Percentiles rank a stretch among this genome's conserved stretches.
Conservation (phyloP, 148 eudicot genomes). For the Amaranthus hypochondriacus region DNA sequence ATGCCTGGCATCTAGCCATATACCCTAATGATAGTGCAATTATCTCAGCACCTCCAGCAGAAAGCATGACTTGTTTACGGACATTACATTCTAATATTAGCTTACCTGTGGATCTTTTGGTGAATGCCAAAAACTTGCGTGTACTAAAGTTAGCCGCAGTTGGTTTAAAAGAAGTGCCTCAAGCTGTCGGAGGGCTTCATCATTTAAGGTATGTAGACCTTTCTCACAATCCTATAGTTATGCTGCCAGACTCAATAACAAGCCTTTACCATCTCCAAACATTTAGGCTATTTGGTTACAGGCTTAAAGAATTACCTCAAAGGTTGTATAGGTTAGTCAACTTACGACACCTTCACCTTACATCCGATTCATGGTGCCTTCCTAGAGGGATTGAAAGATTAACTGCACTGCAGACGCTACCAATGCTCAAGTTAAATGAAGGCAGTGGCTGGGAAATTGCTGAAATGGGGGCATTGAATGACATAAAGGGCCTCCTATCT, state of each 20-base stretch:
- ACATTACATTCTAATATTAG: constrained; percentile 14
- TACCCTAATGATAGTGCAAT: background rate
- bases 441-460: constrained; percentile 15
- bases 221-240: constrained; percentile 12
- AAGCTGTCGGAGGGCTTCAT: background rate
- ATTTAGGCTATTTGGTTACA: constrained; percentile 5
- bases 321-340: constrained; percentile 16
- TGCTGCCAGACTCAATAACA: constrained; percentile 20
- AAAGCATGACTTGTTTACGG: constrained; percentile 1
- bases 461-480: constrained; percentile 17
- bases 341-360: constrained; percentile 18
- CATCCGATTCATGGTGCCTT: constrained; percentile 5
- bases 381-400: constrained; percentile 19
- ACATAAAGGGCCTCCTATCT: constrained; percentile 13
- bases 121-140: constrained; percentile 20
- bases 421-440: constrained; percentile 14
- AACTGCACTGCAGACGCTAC: constrained; percentile 22
- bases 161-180: constrained; percentile 15
- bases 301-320: constrained; percentile 16
- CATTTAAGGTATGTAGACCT: constrained; percentile 26
- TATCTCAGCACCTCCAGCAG: background rate
- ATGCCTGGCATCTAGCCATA: constrained; percentile 14
- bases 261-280: constrained; percentile 27
- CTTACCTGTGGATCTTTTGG: constrained; percentile 1
- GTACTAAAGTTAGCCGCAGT: constrained; percentile 9